Conservation (phyloP, 140 eudicot genomes). For the Stevia rebaudiana region DNA sequence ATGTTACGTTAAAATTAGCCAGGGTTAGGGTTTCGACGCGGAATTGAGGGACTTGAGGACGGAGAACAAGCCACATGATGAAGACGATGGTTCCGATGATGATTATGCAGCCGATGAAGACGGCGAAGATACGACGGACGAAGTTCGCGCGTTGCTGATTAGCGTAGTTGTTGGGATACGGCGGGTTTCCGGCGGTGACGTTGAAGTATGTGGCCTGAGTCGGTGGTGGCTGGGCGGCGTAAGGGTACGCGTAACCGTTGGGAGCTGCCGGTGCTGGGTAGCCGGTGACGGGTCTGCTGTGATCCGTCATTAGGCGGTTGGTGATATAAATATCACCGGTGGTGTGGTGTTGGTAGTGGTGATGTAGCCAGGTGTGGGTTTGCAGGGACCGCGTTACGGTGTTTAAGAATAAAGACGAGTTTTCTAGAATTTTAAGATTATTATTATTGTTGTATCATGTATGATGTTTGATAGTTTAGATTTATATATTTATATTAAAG, state of each 20-base stretch:
- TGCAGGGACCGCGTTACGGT: constrained; percentile 14
- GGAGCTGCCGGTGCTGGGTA: constrained; percentile 28
- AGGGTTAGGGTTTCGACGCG: constrained; percentile 42
- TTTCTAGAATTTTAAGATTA: too few relatives aligned
- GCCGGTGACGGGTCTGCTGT: constrained; percentile 52
- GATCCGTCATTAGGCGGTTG: constrained; percentile 28
- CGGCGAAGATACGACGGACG: constrained; percentile 56
- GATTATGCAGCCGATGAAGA: constrained; percentile 32
- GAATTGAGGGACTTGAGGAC: constrained; percentile 53
- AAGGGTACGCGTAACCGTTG: constrained; percentile 56
- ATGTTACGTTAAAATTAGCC: constrained; percentile 43
- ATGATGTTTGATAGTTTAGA: too few relatives aligned
- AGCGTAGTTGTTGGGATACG: constrained; percentile 40
- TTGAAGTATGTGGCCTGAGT: constrained; percentile 28
- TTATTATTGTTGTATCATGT: too few relatives aligned
- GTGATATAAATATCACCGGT: background rate
- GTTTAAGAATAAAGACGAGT: background rate
- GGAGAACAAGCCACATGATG: constrained; percentile 53
- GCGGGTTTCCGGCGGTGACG: constrained; percentile 25
- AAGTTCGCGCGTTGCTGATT: constrained; percentile 56
- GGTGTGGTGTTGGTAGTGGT: background rate
- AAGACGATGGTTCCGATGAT: constrained; percentile 43
- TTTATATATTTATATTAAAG: too few relatives aligned
- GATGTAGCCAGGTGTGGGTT: background rate
- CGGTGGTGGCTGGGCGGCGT: constrained; percentile 42